Conservation (phyloP, 352 stramenopile genomes). For the Phytophthora colocasiae region DNA sequence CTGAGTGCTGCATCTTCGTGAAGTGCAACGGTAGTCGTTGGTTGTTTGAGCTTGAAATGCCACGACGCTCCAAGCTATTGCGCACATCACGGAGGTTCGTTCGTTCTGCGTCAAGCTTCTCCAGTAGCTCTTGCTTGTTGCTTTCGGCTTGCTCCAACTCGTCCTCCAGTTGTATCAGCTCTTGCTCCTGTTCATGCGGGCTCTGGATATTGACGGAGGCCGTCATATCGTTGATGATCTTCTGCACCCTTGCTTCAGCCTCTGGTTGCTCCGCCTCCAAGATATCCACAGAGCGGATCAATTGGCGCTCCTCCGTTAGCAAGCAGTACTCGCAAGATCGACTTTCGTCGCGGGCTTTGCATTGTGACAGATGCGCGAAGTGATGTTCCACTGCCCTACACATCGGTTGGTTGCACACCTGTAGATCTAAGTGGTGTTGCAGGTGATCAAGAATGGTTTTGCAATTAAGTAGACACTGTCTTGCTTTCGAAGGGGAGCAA, state of each 20-base stretch:
- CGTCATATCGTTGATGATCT: constrained; percentile 58
- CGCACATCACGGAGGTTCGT: constrained; percentile 45
- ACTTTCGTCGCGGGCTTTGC: constrained; percentile 39
- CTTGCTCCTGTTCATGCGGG: constrained; percentile 46
- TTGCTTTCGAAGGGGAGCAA: constrained; percentile 55
- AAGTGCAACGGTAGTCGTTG: constrained; percentile 55
- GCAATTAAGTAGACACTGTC: constrained; percentile 60
- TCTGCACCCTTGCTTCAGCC: constrained; percentile 60
- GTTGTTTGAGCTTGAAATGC: constrained; percentile 23
- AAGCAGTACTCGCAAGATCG: constrained; percentile 66
- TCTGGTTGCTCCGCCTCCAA: constrained; percentile 62
- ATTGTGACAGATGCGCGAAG: constrained; percentile 64
- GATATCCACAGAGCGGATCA: constrained; percentile 51
- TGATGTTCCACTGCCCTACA: constrained; percentile 66
- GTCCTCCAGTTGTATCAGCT: constrained; percentile 60
- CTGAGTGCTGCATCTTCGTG: constrained; percentile 31
- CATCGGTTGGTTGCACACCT: constrained; percentile 61
- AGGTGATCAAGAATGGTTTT: constrained; percentile 63
- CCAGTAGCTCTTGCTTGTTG: constrained; percentile 54
- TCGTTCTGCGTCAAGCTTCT: constrained; percentile 44
- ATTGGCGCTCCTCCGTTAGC: constrained; percentile 55
- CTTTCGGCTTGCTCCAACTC: constrained; percentile 65
- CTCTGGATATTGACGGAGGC: constrained; percentile 49
- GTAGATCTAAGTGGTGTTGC: constrained; percentile 65
- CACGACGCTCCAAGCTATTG: constrained; percentile 42